phyloP scores from a whole-genome alignment of 1,284 basidiomycete genomes.

The Veloporphyrellus conicus region DNA sequence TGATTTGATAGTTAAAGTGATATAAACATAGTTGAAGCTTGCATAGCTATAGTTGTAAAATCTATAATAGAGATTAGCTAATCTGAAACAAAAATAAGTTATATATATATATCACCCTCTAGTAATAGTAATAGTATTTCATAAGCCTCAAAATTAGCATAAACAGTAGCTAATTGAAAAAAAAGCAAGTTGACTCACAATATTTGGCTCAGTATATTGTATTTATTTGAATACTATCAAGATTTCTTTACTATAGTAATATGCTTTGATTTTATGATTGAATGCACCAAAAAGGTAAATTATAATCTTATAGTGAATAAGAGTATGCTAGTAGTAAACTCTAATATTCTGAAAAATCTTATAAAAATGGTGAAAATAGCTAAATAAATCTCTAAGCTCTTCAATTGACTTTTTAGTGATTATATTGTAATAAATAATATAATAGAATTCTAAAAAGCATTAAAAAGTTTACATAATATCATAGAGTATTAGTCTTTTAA shows the following conservation, averaged over 20 bases:
- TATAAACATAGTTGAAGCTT: too few relatives aligned
- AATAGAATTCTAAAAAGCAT: conserved; percentile 14
- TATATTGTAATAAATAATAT: background rate
- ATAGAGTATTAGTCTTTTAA: conserved; percentile 7
- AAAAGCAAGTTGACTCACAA: background rate
- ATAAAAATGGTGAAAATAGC: background rate
- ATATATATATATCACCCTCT: too few relatives aligned
- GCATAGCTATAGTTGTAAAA: too few relatives aligned
- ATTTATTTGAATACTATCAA: background rate
- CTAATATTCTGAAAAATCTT: background rate
- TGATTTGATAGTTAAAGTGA: too few relatives aligned
- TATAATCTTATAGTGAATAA: background rate
- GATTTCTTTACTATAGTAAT: background rate
- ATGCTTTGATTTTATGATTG: background rate
- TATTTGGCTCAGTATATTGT: background rate
- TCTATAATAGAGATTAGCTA: too few relatives aligned
- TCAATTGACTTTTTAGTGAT: background rate
- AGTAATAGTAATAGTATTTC: background rate
- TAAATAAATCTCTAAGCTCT: background rate
- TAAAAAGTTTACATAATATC: conserved; percentile 1
- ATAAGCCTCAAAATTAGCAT: background rate
- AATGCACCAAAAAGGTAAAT: background rate
- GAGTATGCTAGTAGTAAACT: background rate
- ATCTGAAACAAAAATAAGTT: too few relatives aligned
- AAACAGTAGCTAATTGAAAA: background rate